These are phyloP conservation scores for Chlorokybus atmophyticus DNA, from an alignment of 139 green algal species.

Conservation along the genomic window DNA sequence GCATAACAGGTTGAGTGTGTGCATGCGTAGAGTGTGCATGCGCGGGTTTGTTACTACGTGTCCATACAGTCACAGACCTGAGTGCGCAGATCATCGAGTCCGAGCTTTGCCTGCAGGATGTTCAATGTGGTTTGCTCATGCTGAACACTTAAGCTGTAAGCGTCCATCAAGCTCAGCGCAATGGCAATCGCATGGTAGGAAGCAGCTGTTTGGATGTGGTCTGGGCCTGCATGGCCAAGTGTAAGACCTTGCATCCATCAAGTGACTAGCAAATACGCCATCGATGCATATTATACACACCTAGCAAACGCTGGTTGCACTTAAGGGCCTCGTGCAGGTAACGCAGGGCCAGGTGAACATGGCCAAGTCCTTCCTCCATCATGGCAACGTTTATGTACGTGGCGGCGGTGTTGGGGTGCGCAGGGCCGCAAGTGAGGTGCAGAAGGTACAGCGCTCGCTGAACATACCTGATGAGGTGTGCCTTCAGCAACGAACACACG, in stretches of 20 bases:
- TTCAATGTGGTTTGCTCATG: conserved; percentile 36
- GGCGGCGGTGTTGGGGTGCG: conserved; percentile 34
- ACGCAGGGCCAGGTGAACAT: conserved; percentile 22
- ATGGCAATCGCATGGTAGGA: conserved; percentile 39
- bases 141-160: conserved; percentile 28
- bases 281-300: conserved; percentile 30
- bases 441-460: conserved; percentile 30
- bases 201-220: conserved; percentile 23
- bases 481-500: too few relatives aligned
- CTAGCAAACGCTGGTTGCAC: conserved; percentile 32
- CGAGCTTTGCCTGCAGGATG: conserved; percentile 29
- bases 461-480: conserved; percentile 22
- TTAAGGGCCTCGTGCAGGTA: conserved; percentile 35
- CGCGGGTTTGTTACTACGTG: background rate
- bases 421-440: conserved; percentile 23
- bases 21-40: background rate
- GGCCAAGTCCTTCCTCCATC: conserved; percentile 35
- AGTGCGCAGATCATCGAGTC: conserved; percentile 30
- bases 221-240: too few relatives aligned
- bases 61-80: conserved; percentile 3
- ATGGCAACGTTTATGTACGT: conserved; percentile 41
- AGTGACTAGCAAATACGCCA: background rate
- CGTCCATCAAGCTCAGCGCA: conserved; percentile 36
- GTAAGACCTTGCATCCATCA: background rate
- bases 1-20: background rate